Evolutionary conservation across 1,284 basidiomycete species (phyloP).

Genomic region (Pseudozyma tsukubaensis): DNA sequence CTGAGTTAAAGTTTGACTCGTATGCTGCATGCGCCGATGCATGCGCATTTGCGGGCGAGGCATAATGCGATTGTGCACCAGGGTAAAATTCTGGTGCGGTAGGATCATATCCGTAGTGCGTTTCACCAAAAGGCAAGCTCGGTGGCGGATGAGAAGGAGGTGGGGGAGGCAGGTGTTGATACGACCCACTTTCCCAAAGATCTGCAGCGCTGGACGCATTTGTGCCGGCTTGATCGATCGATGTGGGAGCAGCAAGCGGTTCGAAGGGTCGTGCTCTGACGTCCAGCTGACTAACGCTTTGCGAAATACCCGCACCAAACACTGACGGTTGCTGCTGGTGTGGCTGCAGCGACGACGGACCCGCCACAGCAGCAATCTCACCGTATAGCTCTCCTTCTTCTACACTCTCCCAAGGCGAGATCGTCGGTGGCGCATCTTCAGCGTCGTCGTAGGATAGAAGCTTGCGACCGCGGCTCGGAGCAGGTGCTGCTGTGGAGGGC

Average conservation of each 20-base stretch:
- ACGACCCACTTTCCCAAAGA: conserved; percentile 6
- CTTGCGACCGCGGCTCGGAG: conserved; percentile 15
- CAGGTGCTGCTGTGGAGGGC: not conserved
- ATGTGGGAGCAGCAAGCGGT: not conserved
- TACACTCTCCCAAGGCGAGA: too few relatives aligned
- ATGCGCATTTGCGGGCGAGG: conserved; percentile 14
- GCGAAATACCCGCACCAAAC: not conserved
- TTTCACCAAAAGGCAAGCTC: conserved; percentile 3
- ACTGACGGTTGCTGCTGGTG: conserved; percentile 1
- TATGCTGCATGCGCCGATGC: too few relatives aligned
- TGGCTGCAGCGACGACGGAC: conserved; percentile 9
- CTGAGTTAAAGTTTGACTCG: too few relatives aligned
- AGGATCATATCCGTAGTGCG: conserved; percentile 24
- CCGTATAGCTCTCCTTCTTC: not conserved
- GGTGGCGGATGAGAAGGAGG: conserved; percentile 27
- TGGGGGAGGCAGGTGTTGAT: conserved; percentile 12
- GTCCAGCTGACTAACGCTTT: not conserved
- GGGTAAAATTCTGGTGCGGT: conserved; percentile 28
- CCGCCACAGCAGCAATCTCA: conserved; percentile 2
- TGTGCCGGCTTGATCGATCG: not conserved
- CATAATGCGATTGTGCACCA: not conserved
- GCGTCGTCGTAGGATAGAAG: conserved; percentile 21
- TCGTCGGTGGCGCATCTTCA: too few relatives aligned
- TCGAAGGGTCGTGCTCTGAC: not conserved
- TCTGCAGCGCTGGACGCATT: not conserved